Evolutionary conservation across 306 rosid species (phyloP), one percentile per base, ranked within the genome.

Genomic region (Cicer pinnatifidum): DNA sequence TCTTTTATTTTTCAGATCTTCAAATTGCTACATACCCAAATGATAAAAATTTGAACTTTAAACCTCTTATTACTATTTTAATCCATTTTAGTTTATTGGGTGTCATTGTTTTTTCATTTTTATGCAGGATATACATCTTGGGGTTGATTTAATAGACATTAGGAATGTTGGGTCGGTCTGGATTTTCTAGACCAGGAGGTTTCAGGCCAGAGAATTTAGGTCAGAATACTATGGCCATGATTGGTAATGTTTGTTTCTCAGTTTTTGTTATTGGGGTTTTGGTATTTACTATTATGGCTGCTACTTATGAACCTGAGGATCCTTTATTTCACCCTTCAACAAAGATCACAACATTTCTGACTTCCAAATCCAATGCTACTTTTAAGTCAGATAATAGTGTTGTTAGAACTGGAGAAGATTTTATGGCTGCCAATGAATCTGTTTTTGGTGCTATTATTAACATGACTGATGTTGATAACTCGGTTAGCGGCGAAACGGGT

Each of bases 261-360:
- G 63, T 92, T 35, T 95, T 95, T 82, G 97, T 95, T 70, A 23
- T 92, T 59, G 97, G 97, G 41, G 97, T 95, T 35, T 68, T 95
- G 45, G 82, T 95, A 70, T 95, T 95, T 35, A 95, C 99, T 15
- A 85, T 95, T 50, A 90, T 95, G 45, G 99, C 99, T 47, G 99
- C 97, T 57, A 95, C 97, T 10, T 95, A 95, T 75, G 92, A 95
- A 59, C 99, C 99, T 19, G 99, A 95, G 81, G 99, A 95, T 56
- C 99, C 97, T 56, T 77, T 95, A 84, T 95, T 95, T 80, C 93
- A 89, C 77, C 99, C 99, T 66, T 87, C 99, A 35, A 91, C 97
- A 45, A 90, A 87, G 90, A 91, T 95, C 75, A 84, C 93, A 56
- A 86, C 90, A 35, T 90, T 91, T 76, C 96, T 95, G 33, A 87